phyloP scores from a whole-genome alignment of 2,329 filamentous ascomycete species.

The Calonectria hawksworthii region DNA sequence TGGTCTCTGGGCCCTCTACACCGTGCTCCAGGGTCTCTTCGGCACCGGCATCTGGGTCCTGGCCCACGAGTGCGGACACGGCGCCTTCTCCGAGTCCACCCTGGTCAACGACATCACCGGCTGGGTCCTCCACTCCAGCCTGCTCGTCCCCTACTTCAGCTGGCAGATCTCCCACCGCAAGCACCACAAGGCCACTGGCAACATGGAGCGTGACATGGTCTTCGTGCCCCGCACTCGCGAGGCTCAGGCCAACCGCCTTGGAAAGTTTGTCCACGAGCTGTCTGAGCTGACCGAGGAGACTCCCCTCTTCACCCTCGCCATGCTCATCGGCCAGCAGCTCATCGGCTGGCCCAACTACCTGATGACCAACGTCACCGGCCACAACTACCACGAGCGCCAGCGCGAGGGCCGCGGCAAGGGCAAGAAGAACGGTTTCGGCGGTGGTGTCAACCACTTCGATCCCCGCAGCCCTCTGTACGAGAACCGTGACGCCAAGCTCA shows the following conservation, averaged over 20 bases:
- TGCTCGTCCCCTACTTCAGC: slow-evolving; percentile 97
- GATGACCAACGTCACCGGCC: slow-evolving; percentile 91
- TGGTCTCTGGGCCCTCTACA: slow-evolving; percentile 75
- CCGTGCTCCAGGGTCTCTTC: slow-evolving; percentile 90
- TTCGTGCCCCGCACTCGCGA: slow-evolving; percentile 95
- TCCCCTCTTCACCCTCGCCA: slow-evolving; percentile 82
- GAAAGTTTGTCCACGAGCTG: slow-evolving; percentile 83
- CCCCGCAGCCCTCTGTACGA: slow-evolving; percentile 92
- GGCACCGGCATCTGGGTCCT: slow-evolving; percentile 96
- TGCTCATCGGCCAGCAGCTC: slow-evolving; percentile 87
- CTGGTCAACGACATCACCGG: slow-evolving; percentile 91
- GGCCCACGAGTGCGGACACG: slow-evolving; percentile 97
- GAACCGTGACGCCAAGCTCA: slow-evolving; percentile 88
- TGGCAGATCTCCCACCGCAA: slow-evolving; percentile 99
- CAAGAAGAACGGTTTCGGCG: slow-evolving; percentile 85
- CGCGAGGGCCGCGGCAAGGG: slow-evolving; percentile 93
- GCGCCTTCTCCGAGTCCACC: slow-evolving; percentile 95
- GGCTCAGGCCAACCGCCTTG: slow-evolving; percentile 81
- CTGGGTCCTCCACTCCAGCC: slow-evolving; percentile 89
- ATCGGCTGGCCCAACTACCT: slow-evolving; percentile 96
- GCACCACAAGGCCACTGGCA: slow-evolving; percentile 98
- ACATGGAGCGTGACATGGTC: slow-evolving; percentile 99
- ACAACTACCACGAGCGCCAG: slow-evolving; percentile 94
- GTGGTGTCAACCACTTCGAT: slow-evolving; percentile 95
- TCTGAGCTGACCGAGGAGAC: slow-evolving; percentile 95